Percentiles rank a stretch among this genome's conserved stretches.
These are phyloP conservation scores for Picochlorum sp. DNA, from an alignment of 139 green algal species.

Conservation along the genomic window DNA sequence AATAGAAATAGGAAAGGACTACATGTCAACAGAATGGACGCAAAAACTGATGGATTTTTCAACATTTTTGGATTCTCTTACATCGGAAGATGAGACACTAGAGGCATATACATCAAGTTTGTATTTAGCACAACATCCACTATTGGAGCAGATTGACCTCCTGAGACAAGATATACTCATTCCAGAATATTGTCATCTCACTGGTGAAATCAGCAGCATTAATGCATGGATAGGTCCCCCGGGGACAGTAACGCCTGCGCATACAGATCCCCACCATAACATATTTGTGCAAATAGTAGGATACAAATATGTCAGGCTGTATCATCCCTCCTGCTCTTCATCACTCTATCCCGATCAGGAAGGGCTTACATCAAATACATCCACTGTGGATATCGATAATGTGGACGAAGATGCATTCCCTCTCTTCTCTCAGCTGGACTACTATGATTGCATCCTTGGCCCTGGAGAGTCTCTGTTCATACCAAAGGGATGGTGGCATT, in stretches of 20 bases:
- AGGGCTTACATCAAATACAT: slow-evolving; percentile 45
- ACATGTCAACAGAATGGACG: slow-evolving; percentile 69
- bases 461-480: slow-evolving; percentile 84
- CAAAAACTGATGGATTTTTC: slow-evolving; percentile 73
- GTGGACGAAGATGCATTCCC: slow-evolving; percentile 23
- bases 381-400: slow-evolving; percentile 22
- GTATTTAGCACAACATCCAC: slow-evolving; percentile 86
- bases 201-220: slow-evolving; percentile 26
- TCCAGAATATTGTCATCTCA: slow-evolving; percentile 76
- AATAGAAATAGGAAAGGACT: slow-evolving; percentile 66
- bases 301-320: slow-evolving; percentile 87
- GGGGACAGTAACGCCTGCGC: slow-evolving; percentile 76
- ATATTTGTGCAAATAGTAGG: slow-evolving; percentile 79
- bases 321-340: slow-evolving; percentile 29
- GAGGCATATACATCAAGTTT: too few relatives aligned
- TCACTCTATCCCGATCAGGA: neutral
- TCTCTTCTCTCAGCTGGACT: slow-evolving; percentile 21
- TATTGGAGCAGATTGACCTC: slow-evolving; percentile 84
- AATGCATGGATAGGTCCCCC: slow-evolving; percentile 89
- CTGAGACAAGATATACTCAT: slow-evolving; percentile 62
- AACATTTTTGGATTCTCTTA: slow-evolving; percentile 53
- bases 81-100: neutral
- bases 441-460: slow-evolving; percentile 55
- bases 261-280: slow-evolving; percentile 85
- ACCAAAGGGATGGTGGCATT: slow-evolving; percentile 85